phyloP scores from a whole-genome alignment of 2,329 filamentous ascomycete species.

The Amphichorda felina region DNA sequence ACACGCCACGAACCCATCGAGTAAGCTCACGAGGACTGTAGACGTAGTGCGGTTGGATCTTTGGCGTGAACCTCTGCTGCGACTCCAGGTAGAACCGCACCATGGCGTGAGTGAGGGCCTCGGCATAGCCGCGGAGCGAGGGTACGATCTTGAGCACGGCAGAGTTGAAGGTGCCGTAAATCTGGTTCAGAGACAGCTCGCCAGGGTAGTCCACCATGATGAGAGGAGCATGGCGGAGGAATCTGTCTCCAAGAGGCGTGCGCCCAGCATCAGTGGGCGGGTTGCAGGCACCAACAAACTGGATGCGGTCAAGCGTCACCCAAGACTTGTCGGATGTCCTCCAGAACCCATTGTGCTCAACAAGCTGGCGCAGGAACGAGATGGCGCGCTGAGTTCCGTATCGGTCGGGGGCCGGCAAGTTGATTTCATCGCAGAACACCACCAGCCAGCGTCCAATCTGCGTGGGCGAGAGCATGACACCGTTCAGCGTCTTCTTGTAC shows the following conservation, averaged over 20 bases:
- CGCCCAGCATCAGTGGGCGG: constrained; percentile 94
- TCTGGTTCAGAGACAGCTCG: constrained; percentile 86
- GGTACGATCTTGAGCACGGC: constrained; percentile 96
- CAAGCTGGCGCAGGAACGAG: constrained; percentile 90
- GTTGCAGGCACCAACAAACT: constrained; percentile 98
- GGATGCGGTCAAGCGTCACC: constrained; percentile 95
- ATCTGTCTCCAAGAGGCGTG: constrained; percentile 85
- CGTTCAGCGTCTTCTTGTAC: constrained; percentile 97
- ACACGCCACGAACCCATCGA: constrained; percentile 92
- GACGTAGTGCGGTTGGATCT: constrained; percentile 97
- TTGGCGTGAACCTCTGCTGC: constrained; percentile 84
- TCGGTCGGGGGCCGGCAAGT: constrained; percentile 91
- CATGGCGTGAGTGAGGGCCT: constrained; percentile 93
- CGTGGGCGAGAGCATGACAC: constrained; percentile 86
- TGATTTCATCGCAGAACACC: constrained; percentile 99
- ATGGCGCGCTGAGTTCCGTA: constrained; percentile 97
- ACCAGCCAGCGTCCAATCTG: constrained; percentile 98
- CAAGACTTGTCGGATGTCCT: constrained; percentile 92
- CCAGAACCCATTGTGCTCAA: constrained; percentile 99
- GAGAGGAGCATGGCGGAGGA: constrained; percentile 92
- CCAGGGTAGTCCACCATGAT: constrained; percentile 99
- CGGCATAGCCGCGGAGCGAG: constrained; percentile 85
- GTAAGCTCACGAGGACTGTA: constrained; percentile 98
- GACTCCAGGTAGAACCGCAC: constrained; percentile 93
- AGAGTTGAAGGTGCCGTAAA: constrained; percentile 96